A percentile compares a stretch with the other conserved stretches of the same genome.
phyloP scores from a whole-genome alignment of 768 basidiomycete genomes.

The Crassisporium funariophilum region DNA sequence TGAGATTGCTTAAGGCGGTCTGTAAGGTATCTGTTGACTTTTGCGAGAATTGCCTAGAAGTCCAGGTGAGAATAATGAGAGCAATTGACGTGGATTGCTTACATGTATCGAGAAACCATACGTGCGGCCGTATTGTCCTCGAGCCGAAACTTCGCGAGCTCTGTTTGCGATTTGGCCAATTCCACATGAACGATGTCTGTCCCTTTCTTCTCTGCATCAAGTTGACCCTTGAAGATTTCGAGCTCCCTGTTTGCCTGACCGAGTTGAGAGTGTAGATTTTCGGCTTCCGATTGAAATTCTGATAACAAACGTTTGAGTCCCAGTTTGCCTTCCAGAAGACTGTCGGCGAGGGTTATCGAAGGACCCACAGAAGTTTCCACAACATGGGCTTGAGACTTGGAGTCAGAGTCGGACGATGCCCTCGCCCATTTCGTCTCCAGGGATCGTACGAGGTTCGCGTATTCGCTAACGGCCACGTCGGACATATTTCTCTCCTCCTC shows the following conservation, averaged over 20 bases:
- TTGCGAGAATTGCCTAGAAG: constrained; percentile 75
- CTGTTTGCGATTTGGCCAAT: constrained; percentile 47
- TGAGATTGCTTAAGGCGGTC: constrained; percentile 56
- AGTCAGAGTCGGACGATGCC: too few species aligned
- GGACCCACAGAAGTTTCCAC: too few species aligned
- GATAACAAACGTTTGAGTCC: constrained; percentile 49
- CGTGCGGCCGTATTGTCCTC: constrained; percentile 79
- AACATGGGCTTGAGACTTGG: too few species aligned
- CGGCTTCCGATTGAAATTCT: constrained; percentile 52
- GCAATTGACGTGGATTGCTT: constrained; percentile 22
- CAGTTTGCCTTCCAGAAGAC: constrained; percentile 47
- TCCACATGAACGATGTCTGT: constrained; percentile 45
- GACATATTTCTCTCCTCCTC: constrained; percentile 64
- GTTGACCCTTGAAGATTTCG: constrained; percentile 39
- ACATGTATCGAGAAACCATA: constrained; percentile 89
- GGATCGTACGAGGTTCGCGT: constrained; percentile 71
- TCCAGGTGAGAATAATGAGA: background rate
- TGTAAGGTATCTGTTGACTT: constrained; percentile 69
- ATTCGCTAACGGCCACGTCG: constrained; percentile 69
- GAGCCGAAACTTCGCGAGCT: constrained; percentile 55
- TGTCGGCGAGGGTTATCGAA: background rate
- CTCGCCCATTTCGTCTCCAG: constrained; percentile 49
- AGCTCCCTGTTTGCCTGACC: constrained; percentile 46
- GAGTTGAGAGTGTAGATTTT: constrained; percentile 45
- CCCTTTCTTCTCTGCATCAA: constrained; percentile 48